phyloP scores from a whole-genome alignment of 495 filamentous ascomycete genomes.

The Aspergillus conjunctus region DNA sequence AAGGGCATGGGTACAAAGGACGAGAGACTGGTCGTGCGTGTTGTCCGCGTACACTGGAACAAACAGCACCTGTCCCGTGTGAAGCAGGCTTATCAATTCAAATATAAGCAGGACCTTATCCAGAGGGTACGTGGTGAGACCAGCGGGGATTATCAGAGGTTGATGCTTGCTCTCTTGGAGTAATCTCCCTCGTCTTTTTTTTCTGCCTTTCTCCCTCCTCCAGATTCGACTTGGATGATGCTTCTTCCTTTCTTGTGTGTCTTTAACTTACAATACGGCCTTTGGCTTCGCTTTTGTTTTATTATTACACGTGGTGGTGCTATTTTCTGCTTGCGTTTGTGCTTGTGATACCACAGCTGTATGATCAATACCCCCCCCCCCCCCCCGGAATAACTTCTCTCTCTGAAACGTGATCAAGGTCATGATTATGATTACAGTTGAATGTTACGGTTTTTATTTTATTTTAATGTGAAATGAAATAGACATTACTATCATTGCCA shows the following conservation, averaged over 20 bases:
- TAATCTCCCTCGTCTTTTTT: constrained; percentile 23
- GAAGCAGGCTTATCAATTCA: constrained; percentile 68
- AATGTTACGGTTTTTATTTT: neutral
- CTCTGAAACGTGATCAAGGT: neutral
- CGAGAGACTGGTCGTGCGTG: constrained; percentile 67
- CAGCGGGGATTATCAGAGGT: constrained; percentile 77
- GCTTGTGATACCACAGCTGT: constrained; percentile 3
- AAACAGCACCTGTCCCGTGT: constrained; percentile 68
- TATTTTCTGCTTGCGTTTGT: neutral
- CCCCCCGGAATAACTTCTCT: too few relatives aligned
- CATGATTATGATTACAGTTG: neutral
- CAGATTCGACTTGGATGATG: too few relatives aligned
- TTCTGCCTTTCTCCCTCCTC: constrained; percentile 5
- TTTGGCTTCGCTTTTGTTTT: neutral
- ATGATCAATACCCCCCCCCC: too few relatives aligned
- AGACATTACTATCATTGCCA: neutral
- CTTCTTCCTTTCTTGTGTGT: neutral
- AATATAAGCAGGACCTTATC: constrained; percentile 62
- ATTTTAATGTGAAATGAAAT: neutral
- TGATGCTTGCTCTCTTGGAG: constrained; percentile 47
- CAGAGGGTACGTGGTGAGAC: constrained; percentile 77
- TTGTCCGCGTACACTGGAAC: constrained; percentile 82
- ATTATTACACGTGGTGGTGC: neutral
- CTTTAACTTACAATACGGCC: too few relatives aligned
- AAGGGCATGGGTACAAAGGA: constrained; percentile 86